Evolutionary conservation across 23 red algal species (phyloP).

Genomic region (Gracilariopsis chorda): DNA sequence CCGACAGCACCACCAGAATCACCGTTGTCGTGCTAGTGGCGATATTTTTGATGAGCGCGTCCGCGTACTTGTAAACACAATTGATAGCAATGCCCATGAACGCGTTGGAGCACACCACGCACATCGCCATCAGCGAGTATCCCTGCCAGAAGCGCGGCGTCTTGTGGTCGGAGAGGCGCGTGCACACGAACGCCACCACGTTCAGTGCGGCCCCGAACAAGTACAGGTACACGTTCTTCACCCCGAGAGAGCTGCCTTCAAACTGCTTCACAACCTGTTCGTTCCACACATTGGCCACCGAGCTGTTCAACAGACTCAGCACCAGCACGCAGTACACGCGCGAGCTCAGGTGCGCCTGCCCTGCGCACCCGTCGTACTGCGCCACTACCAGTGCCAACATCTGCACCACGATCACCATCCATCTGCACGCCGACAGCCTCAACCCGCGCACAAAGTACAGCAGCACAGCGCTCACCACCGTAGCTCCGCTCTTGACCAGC

Average conservation of each 20-base stretch:
- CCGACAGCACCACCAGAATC: conserved; percentile 21
- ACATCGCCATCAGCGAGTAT: not conserved
- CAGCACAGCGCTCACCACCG: conserved; percentile 16
- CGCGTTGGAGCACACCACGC: conserved; percentile 39
- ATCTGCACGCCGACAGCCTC: not conserved
- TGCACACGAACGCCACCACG: conserved; percentile 19
- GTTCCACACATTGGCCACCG: conserved; percentile 50
- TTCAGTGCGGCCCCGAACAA: conserved; percentile 26
- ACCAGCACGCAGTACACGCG: conserved; percentile 27
- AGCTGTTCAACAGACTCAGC: conserved; percentile 28
- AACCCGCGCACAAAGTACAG: conserved; percentile 33
- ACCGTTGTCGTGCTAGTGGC: conserved; percentile 23
- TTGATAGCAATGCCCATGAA: conserved; percentile 51
- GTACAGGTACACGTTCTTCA: conserved; percentile 53
- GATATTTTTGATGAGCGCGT: conserved; percentile 43
- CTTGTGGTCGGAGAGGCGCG: not conserved
- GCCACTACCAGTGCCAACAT: conserved; percentile 26
- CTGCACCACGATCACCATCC: conserved; percentile 31
- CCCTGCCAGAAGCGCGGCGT: conserved; percentile 25
- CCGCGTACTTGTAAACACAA: conserved; percentile 58
- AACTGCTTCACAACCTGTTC: conserved; percentile 48
- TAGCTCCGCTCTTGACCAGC: conserved; percentile 25
- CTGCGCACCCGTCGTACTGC: conserved; percentile 24
- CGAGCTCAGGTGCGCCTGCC: not conserved
- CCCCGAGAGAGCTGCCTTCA: conserved; percentile 1